phyloP scores from a whole-genome alignment of 495 filamentous ascomycete genomes.

The Aspergillus funiculosus region DNA sequence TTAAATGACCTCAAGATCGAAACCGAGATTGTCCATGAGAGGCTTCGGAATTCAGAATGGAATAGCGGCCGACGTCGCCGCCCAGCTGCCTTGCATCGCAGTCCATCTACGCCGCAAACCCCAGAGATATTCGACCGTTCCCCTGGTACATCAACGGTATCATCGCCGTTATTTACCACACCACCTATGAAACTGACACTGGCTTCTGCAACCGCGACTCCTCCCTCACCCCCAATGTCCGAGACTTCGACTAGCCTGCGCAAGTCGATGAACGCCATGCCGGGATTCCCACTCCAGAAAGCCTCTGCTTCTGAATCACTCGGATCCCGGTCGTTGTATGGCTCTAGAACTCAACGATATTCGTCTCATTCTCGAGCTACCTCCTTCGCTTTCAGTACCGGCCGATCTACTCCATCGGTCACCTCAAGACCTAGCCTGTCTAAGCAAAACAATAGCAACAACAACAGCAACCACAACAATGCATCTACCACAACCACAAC shows the following conservation, averaged over 20 bases:
- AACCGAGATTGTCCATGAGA: conserved; percentile 88
- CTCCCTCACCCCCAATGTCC: conserved; percentile 58
- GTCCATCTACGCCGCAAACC: conserved; percentile 45
- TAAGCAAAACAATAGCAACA: conserved; percentile 23
- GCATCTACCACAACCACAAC: conserved; percentile 13
- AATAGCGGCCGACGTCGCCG: conserved; percentile 49
- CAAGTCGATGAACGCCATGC: conserved; percentile 42
- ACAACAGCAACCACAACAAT: too few species aligned
- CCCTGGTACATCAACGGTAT: conserved; percentile 55
- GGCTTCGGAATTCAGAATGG: conserved; percentile 64
- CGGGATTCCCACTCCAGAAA: conserved; percentile 37
- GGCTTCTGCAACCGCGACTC: conserved; percentile 71
- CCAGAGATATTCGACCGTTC: conserved; percentile 49
- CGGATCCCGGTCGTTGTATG: conserved; percentile 33
- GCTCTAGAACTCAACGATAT: conserved; percentile 39
- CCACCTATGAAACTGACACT: conserved; percentile 65
- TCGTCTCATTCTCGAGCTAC: conserved; percentile 46
- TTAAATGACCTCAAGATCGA: conserved; percentile 90
- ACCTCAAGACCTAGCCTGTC: conserved; percentile 36
- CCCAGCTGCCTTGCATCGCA: conserved; percentile 45
- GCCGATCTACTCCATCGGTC: conserved; percentile 36
- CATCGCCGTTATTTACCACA: conserved; percentile 66
- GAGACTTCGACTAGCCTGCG: conserved; percentile 43
- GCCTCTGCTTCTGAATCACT: conserved; percentile 33
- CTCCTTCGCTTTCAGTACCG: conserved; percentile 45